phyloP scores from a whole-genome alignment of 2,329 filamentous ascomycete species.

The Venturia nashicola region DNA sequence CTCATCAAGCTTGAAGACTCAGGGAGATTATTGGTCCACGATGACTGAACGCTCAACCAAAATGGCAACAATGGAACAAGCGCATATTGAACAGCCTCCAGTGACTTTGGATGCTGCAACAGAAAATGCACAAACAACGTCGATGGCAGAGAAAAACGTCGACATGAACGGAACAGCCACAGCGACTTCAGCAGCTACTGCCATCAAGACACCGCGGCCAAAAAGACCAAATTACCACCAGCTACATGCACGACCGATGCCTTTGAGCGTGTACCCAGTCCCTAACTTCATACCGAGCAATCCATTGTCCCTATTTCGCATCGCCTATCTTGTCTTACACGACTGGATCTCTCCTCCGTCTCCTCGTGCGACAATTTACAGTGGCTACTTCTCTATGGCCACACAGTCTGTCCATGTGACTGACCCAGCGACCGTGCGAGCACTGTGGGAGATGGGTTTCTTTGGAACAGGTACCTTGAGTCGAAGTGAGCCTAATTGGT shows the following conservation, averaged over 20 bases:
- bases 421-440: slow-evolving; percentile 61
- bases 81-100: background rate
- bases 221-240: slow-evolving; percentile 50
- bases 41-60: background rate
- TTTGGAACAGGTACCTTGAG: slow-evolving; percentile 91
- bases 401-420: slow-evolving; percentile 78
- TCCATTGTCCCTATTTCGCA: slow-evolving; percentile 72
- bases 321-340: slow-evolving; percentile 64
- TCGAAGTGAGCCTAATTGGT: slow-evolving; percentile 89
- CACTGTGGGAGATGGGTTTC: slow-evolving; percentile 92
- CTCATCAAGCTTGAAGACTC: background rate
- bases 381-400: slow-evolving; percentile 67
- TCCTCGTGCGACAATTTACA: slow-evolving; percentile 53
- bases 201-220: slow-evolving; percentile 6
- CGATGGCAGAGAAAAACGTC: background rate
- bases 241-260: slow-evolving; percentile 71
- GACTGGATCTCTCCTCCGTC: slow-evolving; percentile 56
- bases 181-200: background rate
- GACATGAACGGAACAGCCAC: background rate
- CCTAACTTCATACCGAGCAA: slow-evolving; percentile 87
- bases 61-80: background rate
- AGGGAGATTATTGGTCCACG: background rate
- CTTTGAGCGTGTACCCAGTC: slow-evolving; percentile 70
- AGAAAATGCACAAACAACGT: background rate
- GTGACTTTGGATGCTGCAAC: background rate